Evolutionary conservation across 768 basidiomycete species (phyloP), one percentile per base, ranked within the genome.

Genomic region (Mycena kentingensis): DNA sequence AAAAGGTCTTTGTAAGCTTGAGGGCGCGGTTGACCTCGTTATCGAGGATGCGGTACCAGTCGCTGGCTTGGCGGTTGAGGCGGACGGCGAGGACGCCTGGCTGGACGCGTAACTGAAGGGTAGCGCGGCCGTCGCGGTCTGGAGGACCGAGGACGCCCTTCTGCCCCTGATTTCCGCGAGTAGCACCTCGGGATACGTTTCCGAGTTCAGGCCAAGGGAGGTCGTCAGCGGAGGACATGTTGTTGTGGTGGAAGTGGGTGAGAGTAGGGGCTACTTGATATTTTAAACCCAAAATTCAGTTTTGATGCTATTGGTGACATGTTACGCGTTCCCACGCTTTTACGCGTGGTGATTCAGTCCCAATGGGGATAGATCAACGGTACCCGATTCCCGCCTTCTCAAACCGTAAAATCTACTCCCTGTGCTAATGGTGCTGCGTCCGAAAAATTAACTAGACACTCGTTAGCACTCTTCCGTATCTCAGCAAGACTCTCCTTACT

Each of bases 391-490:
- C 25, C 8, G 19, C 25, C 18, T 21, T 46, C 65, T 70, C 72
- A 82, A 29, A 78, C 60, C 26, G 79, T 67, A 71, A 98, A 98
- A 59, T 81, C 84, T 55, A 98, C 93, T 7, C 95, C 95, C 70
- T 98, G 95, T 0, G 95, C 95, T 29, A 98, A 75, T 8, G 91
- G 93, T 37, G 92, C 85, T 60, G 85, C 82, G 67, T 93, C 83
- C 34, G 90, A 91, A 72, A 89, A 98, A 72, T 98, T 98, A 68
- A 98, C 79, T 81, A 52, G 27, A 55, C 19, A 46, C 43, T 35
- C 44, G 43, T 61, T 43, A 63, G 53, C 48, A 4, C 22, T 37
- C 38, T 47, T 49, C 52, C 32, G 35, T 10, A 38, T 38, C 19
- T 31, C 21, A n/a, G 28, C 43, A 34, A 25, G 38, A 32, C 19